Percentiles rank a stretch among this genome's conserved stretches.
These are phyloP conservation scores for Trichoderma atrobrunneum DNA, from an alignment of 2,329 filamentous ascomycete species.

Conservation along the genomic window DNA sequence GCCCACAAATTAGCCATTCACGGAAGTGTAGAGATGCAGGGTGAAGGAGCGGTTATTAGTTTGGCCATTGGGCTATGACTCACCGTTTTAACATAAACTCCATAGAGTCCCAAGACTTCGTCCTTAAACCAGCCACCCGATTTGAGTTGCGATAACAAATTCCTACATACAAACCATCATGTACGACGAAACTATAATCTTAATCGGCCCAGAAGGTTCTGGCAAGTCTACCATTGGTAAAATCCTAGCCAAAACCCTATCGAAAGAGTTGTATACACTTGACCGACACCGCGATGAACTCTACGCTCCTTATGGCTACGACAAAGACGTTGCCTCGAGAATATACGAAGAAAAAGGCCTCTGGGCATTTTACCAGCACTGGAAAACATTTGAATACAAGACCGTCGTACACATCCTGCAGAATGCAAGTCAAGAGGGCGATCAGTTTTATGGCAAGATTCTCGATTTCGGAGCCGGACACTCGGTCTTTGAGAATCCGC, in stretches of 20 bases:
- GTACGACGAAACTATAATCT: background rate
- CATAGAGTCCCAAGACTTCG: background rate
- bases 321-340: background rate
- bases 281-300: slow-evolving; percentile 18
- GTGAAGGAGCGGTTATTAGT: background rate
- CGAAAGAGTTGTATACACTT: slow-evolving; percentile 14
- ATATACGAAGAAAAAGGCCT: background rate
- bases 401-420: background rate
- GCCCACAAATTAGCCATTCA: background rate
- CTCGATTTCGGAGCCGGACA: slow-evolving; percentile 20
- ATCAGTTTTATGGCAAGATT: slow-evolving; percentile 12
- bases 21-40: background rate
- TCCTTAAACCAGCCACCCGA: background rate
- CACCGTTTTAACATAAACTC: background rate
- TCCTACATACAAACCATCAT: background rate
- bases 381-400: slow-evolving; percentile 3
- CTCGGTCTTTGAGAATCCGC: slow-evolving; percentile 13
- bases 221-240: slow-evolving; percentile 19
- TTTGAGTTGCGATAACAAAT: background rate
- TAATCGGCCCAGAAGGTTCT: slow-evolving; percentile 19
- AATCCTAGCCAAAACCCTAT: background rate
- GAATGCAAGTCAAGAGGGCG: background rate
- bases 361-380: background rate
- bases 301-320: slow-evolving; percentile 18
- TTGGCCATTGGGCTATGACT: background rate